phyloP scores from a whole-genome alignment of 176 grass and related monocot species.

The Carex cristatella region DNA sequence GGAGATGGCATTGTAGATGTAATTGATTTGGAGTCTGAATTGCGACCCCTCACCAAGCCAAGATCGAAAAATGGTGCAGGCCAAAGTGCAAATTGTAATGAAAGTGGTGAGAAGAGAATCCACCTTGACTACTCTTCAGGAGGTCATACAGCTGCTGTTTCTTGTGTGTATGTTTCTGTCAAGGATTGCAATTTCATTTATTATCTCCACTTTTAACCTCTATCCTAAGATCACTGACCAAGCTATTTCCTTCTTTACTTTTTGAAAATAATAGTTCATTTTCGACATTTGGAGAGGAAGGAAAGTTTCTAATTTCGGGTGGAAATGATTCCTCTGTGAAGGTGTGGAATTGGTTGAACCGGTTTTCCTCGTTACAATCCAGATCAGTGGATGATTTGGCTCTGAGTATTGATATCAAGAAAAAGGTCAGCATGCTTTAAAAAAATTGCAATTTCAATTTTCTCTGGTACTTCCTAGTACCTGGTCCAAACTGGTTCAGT shows the following conservation, averaged over 20 bases:
- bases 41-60: slow-evolving; percentile 29
- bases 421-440: slow-evolving; percentile 43
- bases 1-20: slow-evolving; percentile 83
- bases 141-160: slow-evolving; percentile 80
- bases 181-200: background rate
- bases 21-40: slow-evolving; percentile 73
- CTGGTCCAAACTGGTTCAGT: background rate
- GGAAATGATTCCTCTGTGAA: slow-evolving; percentile 87
- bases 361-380: slow-evolving; percentile 51
- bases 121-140: slow-evolving; percentile 65
- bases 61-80: slow-evolving; percentile 38
- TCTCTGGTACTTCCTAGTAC: background rate
- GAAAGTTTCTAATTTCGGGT: slow-evolving; percentile 82
- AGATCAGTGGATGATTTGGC: slow-evolving; percentile 41
- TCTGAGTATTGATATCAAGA: slow-evolving; percentile 70
- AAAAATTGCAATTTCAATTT: background rate
- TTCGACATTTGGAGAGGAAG: slow-evolving; percentile 81
- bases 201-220: background rate
- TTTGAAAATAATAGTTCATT: slow-evolving; percentile 61
- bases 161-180: slow-evolving; percentile 73
- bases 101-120: slow-evolving; percentile 44
- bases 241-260: background rate
- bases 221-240: too few relatives aligned
- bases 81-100: slow-evolving; percentile 36
- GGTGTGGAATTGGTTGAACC: slow-evolving; percentile 88